A percentile compares a stretch with the other conserved stretches of the same genome.
Evolutionary conservation across 345 rosid species (phyloP).

Genomic region (Cardamine occulta): DNA sequence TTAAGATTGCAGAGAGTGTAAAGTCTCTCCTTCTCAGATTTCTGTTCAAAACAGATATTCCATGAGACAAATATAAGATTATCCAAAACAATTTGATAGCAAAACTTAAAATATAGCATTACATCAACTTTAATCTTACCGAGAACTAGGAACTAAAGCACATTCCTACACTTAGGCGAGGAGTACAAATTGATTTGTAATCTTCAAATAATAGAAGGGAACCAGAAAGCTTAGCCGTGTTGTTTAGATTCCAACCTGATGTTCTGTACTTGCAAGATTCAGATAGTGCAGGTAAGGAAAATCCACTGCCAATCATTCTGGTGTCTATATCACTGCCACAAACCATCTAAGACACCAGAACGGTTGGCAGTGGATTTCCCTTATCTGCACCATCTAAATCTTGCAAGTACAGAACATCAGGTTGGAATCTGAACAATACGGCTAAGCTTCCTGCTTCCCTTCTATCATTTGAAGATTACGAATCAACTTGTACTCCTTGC

Average conservation of each 20-base stretch:
- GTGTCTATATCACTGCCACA: conserved; percentile 54
- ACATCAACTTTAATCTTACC: conserved; percentile 54
- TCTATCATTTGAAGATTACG: conserved; percentile 57
- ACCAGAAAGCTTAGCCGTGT: conserved; percentile 59
- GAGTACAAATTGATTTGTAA: conserved; percentile 47
- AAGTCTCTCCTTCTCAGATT: conserved; percentile 66
- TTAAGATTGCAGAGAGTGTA: conserved; percentile 54
- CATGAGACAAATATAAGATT: conserved; percentile 31
- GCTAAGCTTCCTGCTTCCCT: conserved; percentile 71
- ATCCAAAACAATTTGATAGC: conserved; percentile 14
- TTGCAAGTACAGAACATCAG: conserved; percentile 48
- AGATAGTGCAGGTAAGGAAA: conserved; percentile 49
- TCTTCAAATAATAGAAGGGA: conserved; percentile 73
- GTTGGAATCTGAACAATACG: conserved; percentile 77
- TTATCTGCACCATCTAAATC: conserved; percentile 34
- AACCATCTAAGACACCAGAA: conserved; percentile 54
- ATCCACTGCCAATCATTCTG: conserved; percentile 67
- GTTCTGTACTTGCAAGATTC: conserved; percentile 41
- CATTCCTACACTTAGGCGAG: conserved; percentile 72
- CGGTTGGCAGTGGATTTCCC: conserved; percentile 79
- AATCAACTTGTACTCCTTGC: conserved; percentile 55
- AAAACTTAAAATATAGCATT: conserved; percentile 18
- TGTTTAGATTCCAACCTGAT: conserved; percentile 81
- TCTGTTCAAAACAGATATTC: conserved; percentile 53
- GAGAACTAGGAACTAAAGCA: conserved; percentile 64